Evolutionary conservation across 225 moss, liverwort and hornwort species (phyloP), one percentile per base, ranked within the genome.

Genomic region (Marchantia paleacea): DNA sequence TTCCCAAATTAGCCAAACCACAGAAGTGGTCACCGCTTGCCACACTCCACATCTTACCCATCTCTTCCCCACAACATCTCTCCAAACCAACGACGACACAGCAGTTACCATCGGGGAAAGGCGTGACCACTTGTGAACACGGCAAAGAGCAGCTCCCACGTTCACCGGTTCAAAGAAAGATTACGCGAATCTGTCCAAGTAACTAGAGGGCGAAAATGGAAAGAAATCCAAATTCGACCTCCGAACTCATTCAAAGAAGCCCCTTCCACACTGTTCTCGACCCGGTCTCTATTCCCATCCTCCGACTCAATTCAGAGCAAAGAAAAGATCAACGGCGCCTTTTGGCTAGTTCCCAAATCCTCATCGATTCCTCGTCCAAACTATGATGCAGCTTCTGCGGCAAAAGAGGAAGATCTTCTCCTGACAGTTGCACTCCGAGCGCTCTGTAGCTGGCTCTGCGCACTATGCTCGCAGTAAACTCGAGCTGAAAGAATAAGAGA

Each of bases 31-130:
- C 20, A 83, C 85, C 29, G 86, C 86, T 80, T 93, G 95, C 91
- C 92, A 92, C 55, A 93, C 82, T 49, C 80, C 90, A 83, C 91
- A 92, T 31, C 90, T 88, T 24, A 91, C 82, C 93, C 95, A 95
- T 25, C 95, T 87, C 85, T 90, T 93, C 61, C 90, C 90, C 60
- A 93, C 93, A 14, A 95, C 89, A 52, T 92, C 95, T 63, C 88
- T 88, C 79, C 93, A 85, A 0, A 85, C 69, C 15, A 83, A 75
- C 39, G 79, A 26, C 0, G 78, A 49, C 19, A 73, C 83, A 2
- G 82, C 15, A 8, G 83, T 78, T 24, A 68, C 81, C 88, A 85
- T 83, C 29, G 61, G 55, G 31, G 52, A 13, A 15, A 52, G 55
- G 19, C 26, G 55, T 75, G 49, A 7, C 6, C 16, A 24, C 75